Evolutionary conservation across 2,329 filamentous ascomycete genomes (phyloP).

Genomic region (Penicillium sp.): DNA sequence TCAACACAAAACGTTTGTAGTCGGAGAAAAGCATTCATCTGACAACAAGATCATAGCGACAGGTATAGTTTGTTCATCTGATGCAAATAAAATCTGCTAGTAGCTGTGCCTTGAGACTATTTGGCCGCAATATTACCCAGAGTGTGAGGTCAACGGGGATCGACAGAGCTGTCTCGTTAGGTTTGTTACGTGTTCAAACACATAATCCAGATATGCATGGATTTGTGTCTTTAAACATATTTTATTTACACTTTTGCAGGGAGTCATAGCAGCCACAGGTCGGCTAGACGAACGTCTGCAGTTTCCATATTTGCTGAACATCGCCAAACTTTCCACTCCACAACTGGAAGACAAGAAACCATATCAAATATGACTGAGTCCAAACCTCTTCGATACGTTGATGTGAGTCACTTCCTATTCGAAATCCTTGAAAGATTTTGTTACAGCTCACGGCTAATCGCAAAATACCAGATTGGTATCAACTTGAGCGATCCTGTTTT

Average conservation of each 20-base stretch:
- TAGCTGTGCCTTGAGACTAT: constrained; percentile 12
- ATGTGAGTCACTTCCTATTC: constrained; percentile 38
- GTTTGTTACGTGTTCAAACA: neutral
- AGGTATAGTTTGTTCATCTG: constrained; percentile 3
- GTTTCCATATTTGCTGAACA: constrained; percentile 3
- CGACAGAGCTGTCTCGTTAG: neutral
- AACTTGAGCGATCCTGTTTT: constrained; percentile 94
- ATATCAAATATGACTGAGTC: constrained; percentile 37
- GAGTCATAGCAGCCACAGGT: neutral
- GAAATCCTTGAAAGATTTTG: too few species aligned
- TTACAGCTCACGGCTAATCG: constrained; percentile 14
- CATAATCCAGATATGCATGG: neutral
- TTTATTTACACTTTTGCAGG: neutral
- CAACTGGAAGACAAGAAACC: constrained; percentile 3
- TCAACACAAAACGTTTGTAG: constrained; percentile 19
- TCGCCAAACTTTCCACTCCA: constrained; percentile 12
- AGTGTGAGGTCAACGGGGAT: constrained; percentile 8
- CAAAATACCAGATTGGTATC: constrained; percentile 69
- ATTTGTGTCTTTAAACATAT: neutral
- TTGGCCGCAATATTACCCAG: constrained; percentile 15
- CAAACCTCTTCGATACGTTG: constrained; percentile 46
- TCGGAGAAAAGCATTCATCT: neutral
- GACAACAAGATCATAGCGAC: neutral
- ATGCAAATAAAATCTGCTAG: constrained; percentile 19
- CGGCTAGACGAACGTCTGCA: neutral